phyloP scores from a whole-genome alignment of 1,139 yeast species.

The Geotrichum siamense region DNA sequence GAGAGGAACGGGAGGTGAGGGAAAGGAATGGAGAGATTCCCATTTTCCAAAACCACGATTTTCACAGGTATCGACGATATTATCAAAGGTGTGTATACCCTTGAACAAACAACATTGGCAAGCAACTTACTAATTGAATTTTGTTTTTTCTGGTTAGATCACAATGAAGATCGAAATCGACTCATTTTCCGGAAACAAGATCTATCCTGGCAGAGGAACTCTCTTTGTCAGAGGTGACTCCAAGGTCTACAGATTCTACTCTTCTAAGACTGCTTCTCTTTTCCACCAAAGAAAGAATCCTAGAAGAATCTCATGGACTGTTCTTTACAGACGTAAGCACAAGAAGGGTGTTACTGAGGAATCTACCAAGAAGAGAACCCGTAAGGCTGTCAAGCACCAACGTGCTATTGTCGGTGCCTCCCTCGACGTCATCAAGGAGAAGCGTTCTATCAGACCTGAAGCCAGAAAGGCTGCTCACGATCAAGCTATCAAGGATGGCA shows the following conservation, averaged over 20 bases:
- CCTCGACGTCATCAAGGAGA: slow-evolving; percentile 94
- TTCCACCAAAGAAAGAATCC: slow-evolving; percentile 99
- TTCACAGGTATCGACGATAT: neutral
- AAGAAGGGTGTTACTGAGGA: slow-evolving; percentile 99
- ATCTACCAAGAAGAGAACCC: slow-evolving; percentile 92
- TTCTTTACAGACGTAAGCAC: slow-evolving; percentile 99
- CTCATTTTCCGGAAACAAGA: slow-evolving; percentile 98
- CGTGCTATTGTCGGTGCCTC: slow-evolving; percentile 99
- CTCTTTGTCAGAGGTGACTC: slow-evolving; percentile 99
- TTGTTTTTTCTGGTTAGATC: neutral
- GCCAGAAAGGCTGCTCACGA: slow-evolving; percentile 98
- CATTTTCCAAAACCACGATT: neutral
- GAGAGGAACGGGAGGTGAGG: too few relatives aligned
- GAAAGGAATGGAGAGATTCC: neutral
- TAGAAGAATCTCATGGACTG: slow-evolving; percentile 99
- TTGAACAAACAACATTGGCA: neutral
- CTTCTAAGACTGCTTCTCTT: slow-evolving; percentile 95
- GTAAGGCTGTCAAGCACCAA: slow-evolving; percentile 97
- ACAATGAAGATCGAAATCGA: slow-evolving; percentile 98
- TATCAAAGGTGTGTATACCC: slow-evolving; percentile 1
- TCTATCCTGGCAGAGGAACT: slow-evolving; percentile 99
- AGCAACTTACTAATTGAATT: neutral
- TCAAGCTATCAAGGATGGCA: slow-evolving; percentile 80
- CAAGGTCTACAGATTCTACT: slow-evolving; percentile 98
- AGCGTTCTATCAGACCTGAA: slow-evolving; percentile 93